Evolutionary conservation across 2,329 filamentous ascomycete species (phyloP).

Genomic region (Gnomoniopsis sp.): DNA sequence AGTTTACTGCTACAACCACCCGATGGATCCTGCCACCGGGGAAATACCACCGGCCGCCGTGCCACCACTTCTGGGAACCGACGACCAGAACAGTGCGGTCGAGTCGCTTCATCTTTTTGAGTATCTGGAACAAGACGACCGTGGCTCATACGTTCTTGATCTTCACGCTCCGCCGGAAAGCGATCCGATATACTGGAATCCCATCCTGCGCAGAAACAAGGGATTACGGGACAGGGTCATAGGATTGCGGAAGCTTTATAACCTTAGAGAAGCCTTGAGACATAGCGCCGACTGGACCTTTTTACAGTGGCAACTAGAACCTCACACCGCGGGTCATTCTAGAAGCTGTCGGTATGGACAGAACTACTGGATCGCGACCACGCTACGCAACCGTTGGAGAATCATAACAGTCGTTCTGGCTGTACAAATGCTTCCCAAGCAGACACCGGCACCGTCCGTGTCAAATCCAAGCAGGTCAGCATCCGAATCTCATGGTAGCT

Average conservation of each 20-base stretch:
- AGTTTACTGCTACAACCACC: neutral
- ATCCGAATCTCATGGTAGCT: neutral
- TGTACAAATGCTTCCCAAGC: neutral
- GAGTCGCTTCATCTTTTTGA: neutral
- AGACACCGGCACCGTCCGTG: neutral
- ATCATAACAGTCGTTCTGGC: neutral
- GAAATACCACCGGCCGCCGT: neutral
- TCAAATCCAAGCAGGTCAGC: neutral
- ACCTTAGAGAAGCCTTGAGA: neutral
- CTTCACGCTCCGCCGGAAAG: neutral
- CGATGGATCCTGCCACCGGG: neutral
- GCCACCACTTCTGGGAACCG: neutral
- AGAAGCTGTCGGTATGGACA: neutral
- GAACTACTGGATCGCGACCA: neutral
- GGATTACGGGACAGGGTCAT: neutral
- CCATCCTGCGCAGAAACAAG: neutral
- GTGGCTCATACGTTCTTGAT: neutral
- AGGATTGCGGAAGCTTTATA: neutral
- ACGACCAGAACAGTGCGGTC: neutral
- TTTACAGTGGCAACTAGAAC: neutral
- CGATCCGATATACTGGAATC: neutral
- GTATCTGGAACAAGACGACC: neutral
- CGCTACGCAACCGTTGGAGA: neutral
- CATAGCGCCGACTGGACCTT: neutral
- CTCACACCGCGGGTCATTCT: neutral